Evolutionary conservation across 2,329 filamentous ascomycete genomes (phyloP), one percentile per base, ranked within the genome.

Genomic region (Penicillium sp.): DNA sequence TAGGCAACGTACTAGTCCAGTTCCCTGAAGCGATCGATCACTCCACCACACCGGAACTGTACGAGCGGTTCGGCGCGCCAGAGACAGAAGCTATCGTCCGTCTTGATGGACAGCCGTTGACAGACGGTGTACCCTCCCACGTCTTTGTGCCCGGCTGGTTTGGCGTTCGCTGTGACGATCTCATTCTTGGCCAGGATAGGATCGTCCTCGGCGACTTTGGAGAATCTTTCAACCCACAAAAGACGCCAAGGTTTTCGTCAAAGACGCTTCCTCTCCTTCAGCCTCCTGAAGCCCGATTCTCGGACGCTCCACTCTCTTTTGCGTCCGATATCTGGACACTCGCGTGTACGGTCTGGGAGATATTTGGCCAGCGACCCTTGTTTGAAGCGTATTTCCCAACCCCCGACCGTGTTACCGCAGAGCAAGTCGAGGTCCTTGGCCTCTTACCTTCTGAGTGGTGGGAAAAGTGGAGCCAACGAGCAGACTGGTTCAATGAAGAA

Each of bases 281-380:
- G 3, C 60, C 62, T 14, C 67, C 65, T 0, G 65, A 69, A 43
- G 52, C 56, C 7, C 41, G 48, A 11, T 70, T 69, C 33, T 60
- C 59, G 5, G 42, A 43, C 10, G 53, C 31, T 4, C 59, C 65
- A 1, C 62, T 70, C 10, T 58, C 61, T 6, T 63, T 63, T 35
- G 10, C 55, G 6, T 64, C 62, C 1, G 64, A 70, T 33, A 63
- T 68, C 11, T 69, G 63, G 64, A 66, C 58, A 20, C 56, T 70
- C 15, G 59, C 56, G 1, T 70, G 64, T 43, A 50, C 53, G 0
- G 63, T 69, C 17, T 70, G 59, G 48, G 60, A 57, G 19, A 51
- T 69, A n/a, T 37, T 70, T 18, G 58, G 53, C 10, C 45, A 55
- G 14, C 47, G 53, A 18, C 42, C 56, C 13, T 48, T 63, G 25